A percentile compares a stretch with the other conserved stretches of the same genome.
Evolutionary conservation across 2,329 filamentous ascomycete genomes (phyloP).

Genomic region (Colletotrichum endophyticum): DNA sequence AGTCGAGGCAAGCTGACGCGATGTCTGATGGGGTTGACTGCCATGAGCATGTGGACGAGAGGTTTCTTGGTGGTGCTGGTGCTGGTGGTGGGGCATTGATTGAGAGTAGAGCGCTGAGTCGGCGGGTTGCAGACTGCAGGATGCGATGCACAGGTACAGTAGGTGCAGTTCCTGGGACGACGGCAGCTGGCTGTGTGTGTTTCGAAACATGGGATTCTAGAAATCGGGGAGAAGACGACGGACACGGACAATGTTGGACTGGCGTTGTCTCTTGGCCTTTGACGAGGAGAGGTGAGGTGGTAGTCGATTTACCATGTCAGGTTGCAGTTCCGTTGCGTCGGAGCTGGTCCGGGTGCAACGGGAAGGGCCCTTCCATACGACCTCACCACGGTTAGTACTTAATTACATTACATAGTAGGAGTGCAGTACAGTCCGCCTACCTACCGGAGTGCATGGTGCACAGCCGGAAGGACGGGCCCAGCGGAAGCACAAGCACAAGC

Average conservation of each 20-base stretch:
- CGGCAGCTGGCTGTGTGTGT: conserved; percentile 9
- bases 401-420: background rate
- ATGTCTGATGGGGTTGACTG: background rate
- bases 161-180: conserved; percentile 20
- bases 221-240: conserved; percentile 2
- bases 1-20: background rate
- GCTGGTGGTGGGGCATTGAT: background rate
- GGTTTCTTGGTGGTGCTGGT: background rate
- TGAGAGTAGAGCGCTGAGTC: background rate
- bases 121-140: background rate
- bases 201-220: conserved; percentile 20
- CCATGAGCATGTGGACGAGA: background rate
- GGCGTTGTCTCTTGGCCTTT: background rate
- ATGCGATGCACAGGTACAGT: background rate
- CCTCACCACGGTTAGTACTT: background rate
- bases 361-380: background rate
- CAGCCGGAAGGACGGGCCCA: background rate
- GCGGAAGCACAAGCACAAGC: background rate
- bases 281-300: background rate
- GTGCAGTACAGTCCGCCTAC: background rate
- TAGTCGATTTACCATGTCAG: background rate
- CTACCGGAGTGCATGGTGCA: background rate
- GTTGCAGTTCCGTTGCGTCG: conserved; percentile 1
- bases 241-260: background rate
- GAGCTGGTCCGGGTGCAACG: background rate